Evolutionary conservation across 352 stramenopile species (phyloP).

Genomic region (Globisporangium cystogenes): DNA sequence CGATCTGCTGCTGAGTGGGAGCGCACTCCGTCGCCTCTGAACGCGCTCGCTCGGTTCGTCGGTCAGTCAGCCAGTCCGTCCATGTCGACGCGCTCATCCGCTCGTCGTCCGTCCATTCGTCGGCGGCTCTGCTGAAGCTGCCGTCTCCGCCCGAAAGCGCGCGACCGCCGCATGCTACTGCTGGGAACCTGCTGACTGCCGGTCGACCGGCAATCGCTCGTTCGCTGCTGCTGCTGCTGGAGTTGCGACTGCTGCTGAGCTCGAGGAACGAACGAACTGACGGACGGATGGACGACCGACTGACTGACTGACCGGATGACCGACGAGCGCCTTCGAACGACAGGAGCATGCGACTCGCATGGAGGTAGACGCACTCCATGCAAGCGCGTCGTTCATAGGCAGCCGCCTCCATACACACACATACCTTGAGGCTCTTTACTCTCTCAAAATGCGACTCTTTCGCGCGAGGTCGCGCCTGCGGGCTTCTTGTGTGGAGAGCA

Average conservation of each 20-base stretch:
- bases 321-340: background rate
- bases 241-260: background rate
- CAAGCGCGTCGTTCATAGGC: background rate
- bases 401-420: background rate
- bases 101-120: background rate
- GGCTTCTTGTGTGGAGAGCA: background rate
- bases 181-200: background rate
- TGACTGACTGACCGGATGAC: background rate
- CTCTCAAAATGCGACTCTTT: slow-evolving; percentile 23
- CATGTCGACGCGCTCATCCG: no score
- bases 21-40: no score
- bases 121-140: background rate
- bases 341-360: background rate
- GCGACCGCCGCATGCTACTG: background rate
- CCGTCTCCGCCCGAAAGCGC: background rate
- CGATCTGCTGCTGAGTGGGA: no score
- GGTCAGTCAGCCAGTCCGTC: no score
- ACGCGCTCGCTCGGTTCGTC: no score
- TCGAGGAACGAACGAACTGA: background rate
- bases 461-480: background rate
- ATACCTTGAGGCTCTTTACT: slow-evolving; percentile 21
- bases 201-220: background rate
- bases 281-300: background rate
- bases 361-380: background rate
- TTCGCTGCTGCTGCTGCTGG: background rate